These are phyloP conservation scores for Pyrenula massariospora DNA, from an alignment of 495 filamentous ascomycete genomes.

Conservation along the genomic window DNA sequence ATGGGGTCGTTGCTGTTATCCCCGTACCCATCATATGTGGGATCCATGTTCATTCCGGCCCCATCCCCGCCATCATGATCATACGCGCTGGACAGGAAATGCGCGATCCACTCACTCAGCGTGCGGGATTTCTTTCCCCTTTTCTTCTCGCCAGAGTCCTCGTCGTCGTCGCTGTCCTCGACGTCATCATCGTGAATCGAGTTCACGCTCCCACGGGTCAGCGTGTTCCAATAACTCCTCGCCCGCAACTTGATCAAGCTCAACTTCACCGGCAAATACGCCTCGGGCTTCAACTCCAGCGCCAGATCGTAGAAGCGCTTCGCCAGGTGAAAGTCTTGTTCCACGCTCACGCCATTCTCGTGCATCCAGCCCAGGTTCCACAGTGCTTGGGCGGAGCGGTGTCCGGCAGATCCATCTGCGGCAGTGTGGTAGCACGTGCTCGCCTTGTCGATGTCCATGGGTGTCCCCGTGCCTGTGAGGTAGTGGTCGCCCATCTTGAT, in stretches of 20 bases:
- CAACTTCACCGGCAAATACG: slow-evolving; percentile 87
- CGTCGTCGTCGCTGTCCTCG: not conserved
- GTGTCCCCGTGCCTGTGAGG: slow-evolving; percentile 62
- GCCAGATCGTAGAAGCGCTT: slow-evolving; percentile 94
- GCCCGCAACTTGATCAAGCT: slow-evolving; percentile 75
- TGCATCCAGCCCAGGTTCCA: slow-evolving; percentile 99
- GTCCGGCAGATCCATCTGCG: slow-evolving; percentile 53
- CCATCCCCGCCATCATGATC: slow-evolving; percentile 35
- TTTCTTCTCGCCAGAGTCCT: slow-evolving; percentile 10
- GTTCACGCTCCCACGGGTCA: slow-evolving; percentile 81
- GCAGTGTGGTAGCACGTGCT: slow-evolving; percentile 86
- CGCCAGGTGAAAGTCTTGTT: slow-evolving; percentile 93
- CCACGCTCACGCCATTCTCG: slow-evolving; percentile 87
- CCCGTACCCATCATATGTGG: slow-evolving; percentile 38
- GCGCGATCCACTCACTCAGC: slow-evolving; percentile 68
- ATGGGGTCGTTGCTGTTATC: slow-evolving; percentile 44
- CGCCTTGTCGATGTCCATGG: slow-evolving; percentile 71
- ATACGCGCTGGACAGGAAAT: slow-evolving; percentile 56
- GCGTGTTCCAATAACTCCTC: slow-evolving; percentile 84
- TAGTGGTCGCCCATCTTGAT: slow-evolving; percentile 99
- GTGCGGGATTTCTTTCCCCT: slow-evolving; percentile 61
- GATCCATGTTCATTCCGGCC: slow-evolving; percentile 8
- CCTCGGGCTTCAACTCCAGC: slow-evolving; percentile 79
- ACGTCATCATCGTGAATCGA: slow-evolving; percentile 73
- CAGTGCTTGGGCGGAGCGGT: slow-evolving; percentile 86